A percentile compares a stretch with the other conserved stretches of the same genome.
Evolutionary conservation across 495 filamentous ascomycete species (phyloP).

Genomic region (Xanthoparmelia taractica): DNA sequence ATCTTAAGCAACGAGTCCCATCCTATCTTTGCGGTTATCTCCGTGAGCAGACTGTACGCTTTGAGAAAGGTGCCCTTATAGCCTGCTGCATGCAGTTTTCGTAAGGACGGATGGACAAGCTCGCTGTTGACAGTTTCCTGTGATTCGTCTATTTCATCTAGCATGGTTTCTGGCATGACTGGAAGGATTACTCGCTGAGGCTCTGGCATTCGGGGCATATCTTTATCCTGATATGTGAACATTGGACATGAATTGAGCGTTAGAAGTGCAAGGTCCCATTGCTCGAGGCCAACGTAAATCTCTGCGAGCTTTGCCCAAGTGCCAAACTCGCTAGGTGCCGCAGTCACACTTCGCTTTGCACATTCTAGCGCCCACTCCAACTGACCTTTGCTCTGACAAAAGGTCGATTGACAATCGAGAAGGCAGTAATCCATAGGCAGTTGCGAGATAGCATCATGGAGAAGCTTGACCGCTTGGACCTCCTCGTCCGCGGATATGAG

Average conservation of each 20-base stretch:
- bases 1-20: constrained; percentile 94
- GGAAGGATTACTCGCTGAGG: constrained; percentile 80
- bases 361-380: constrained; percentile 83
- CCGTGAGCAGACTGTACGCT: constrained; percentile 87
- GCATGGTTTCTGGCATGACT: constrained; percentile 75
- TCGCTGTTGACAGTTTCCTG: constrained; percentile 66
- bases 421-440: constrained; percentile 94
- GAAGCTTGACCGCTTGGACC: constrained; percentile 80
- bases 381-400: constrained; percentile 79
- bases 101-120: constrained; percentile 75
- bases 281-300: constrained; percentile 83
- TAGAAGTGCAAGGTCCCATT: constrained; percentile 86
- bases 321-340: constrained; percentile 91
- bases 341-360: constrained; percentile 86
- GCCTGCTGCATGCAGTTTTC: constrained; percentile 75
- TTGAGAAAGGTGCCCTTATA: constrained; percentile 94
- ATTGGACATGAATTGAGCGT: constrained; percentile 99
- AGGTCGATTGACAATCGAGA: constrained; percentile 88
- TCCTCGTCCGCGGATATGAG: constrained; percentile 92
- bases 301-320: constrained; percentile 94
- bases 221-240: constrained; percentile 99
- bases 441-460: constrained; percentile 81
- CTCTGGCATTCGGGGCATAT: constrained; percentile 87
- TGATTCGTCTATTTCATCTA: constrained; percentile 93
- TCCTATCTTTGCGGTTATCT: constrained; percentile 89